These are phyloP conservation scores for Phytophthora colocasiae DNA, from an alignment of 352 stramenopile genomes.

Conservation along the genomic window DNA sequence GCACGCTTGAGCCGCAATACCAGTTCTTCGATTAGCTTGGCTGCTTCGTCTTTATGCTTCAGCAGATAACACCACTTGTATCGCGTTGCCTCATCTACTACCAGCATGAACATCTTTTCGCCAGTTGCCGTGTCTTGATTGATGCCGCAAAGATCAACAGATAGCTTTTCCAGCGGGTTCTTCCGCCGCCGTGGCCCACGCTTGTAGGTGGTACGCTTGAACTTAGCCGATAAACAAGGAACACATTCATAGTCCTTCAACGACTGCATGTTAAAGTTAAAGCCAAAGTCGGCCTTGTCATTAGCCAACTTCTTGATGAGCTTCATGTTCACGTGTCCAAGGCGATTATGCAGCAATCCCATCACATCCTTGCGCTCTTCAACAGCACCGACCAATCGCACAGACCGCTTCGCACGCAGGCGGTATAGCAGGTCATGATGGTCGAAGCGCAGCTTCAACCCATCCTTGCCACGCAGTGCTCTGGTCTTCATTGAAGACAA, in stretches of 20 bases:
- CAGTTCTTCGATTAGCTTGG: slow-evolving; percentile 4
- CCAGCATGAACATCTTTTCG: slow-evolving; percentile 19
- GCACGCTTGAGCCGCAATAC: slow-evolving; percentile 3
- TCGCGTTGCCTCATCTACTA: slow-evolving; percentile 27
- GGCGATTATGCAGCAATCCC: slow-evolving; percentile 19
- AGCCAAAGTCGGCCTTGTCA: slow-evolving; percentile 4
- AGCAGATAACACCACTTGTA: slow-evolving; percentile 28
- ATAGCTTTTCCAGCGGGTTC: slow-evolving; percentile 12
- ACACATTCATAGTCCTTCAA: slow-evolving; percentile 16
- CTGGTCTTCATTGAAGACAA: slow-evolving; percentile 10
- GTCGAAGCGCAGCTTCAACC: slow-evolving; percentile 15
- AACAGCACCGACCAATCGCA: slow-evolving; percentile 4
- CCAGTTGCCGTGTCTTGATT: slow-evolving; percentile 8
- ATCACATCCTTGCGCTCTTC: slow-evolving; percentile 8
- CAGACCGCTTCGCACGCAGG: slow-evolving; percentile 1
- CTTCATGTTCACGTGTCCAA: slow-evolving; percentile 19
- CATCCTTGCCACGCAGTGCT: slow-evolving; percentile 5
- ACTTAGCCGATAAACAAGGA: slow-evolving; percentile 12
- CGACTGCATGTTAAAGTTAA: slow-evolving; percentile 18
- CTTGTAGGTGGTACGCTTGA: slow-evolving; percentile 7
- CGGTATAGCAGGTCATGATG: background rate
- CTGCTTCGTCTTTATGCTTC: slow-evolving; percentile 18
- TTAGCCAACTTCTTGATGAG: slow-evolving; percentile 1
- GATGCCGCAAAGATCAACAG: slow-evolving; percentile 10
- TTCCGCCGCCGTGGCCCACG: background rate